Conservation (phyloP, 140 eudicot species). For the Anethum foeniculum region DNA sequence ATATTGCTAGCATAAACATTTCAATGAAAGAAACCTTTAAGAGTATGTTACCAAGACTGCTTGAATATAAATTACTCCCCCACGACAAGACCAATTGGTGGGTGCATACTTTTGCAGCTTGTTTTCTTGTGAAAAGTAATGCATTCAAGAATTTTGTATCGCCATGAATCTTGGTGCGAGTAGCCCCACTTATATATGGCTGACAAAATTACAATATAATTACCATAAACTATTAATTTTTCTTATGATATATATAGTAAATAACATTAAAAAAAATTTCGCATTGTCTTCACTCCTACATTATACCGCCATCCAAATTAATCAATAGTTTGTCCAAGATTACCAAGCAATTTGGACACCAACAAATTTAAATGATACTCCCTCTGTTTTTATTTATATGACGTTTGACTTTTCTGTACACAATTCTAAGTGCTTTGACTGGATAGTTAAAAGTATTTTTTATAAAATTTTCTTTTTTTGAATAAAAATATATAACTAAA, state of each 20-base stretch:
- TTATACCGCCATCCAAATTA: neutral
- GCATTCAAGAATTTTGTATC: neutral
- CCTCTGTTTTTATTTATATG: too few species aligned
- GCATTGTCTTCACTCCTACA: neutral
- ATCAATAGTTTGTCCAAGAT: neutral
- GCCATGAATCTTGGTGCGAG: neutral
- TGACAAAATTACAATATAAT: neutral
- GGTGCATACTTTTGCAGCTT: slow-evolving; percentile 1
- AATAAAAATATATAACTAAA: too few species aligned
- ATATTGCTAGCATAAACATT: neutral
- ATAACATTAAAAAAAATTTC: too few species aligned
- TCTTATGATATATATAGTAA: neutral
- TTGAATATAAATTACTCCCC: neutral
- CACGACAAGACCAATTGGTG: neutral
- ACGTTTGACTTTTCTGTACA: too few species aligned
- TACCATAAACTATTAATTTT: neutral
- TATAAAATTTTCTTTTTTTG: too few species aligned
- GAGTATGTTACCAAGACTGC: neutral
- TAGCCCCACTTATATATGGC: neutral
- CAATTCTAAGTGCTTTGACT: too few species aligned
- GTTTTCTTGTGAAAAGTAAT: neutral
- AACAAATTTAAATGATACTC: too few species aligned
- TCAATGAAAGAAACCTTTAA: neutral
- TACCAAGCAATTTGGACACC: neutral
- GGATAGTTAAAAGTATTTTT: too few species aligned